phyloP scores from a whole-genome alignment of 2,329 filamentous ascomycete species.

The Ceratocystis ficicola region DNA sequence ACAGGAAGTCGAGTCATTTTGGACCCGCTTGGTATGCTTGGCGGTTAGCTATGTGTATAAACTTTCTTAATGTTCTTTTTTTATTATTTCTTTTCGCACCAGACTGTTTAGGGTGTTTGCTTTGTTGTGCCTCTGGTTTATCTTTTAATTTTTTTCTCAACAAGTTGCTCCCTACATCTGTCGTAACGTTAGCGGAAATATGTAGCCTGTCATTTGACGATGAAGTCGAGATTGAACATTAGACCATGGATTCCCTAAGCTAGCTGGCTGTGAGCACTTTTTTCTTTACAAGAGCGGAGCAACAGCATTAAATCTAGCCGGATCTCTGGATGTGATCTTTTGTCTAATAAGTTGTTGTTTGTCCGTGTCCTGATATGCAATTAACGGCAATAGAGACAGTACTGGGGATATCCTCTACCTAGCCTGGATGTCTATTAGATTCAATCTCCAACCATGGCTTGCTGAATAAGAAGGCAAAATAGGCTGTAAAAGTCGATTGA shows the following conservation, averaged over 20 bases:
- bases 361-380: not conserved
- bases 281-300: too few relatives aligned
- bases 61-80: constrained; percentile 15
- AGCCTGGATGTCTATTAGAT: not conserved
- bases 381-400: not conserved
- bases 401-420: too few relatives aligned
- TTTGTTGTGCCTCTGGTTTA: not conserved
- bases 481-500: too few relatives aligned
- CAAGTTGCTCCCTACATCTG: not conserved
- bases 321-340: too few relatives aligned
- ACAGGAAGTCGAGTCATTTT: not conserved
- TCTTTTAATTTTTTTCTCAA: not conserved
- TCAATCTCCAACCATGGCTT: not conserved
- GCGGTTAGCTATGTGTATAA: constrained; percentile 21
- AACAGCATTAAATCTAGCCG: too few relatives aligned
- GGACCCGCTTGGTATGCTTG: not conserved
- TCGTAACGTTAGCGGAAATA: not conserved
- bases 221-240: not conserved
- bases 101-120: not conserved
- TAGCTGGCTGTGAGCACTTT: too few relatives aligned
- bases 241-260: too few relatives aligned
- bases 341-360: not conserved
- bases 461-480: too few relatives aligned
- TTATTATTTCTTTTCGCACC: constrained; percentile 6
- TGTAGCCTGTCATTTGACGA: not conserved